Base-by-base conservation (phyloP, 495 filamentous ascomycete genomes). In the Talaromyces adpressus region DNA sequence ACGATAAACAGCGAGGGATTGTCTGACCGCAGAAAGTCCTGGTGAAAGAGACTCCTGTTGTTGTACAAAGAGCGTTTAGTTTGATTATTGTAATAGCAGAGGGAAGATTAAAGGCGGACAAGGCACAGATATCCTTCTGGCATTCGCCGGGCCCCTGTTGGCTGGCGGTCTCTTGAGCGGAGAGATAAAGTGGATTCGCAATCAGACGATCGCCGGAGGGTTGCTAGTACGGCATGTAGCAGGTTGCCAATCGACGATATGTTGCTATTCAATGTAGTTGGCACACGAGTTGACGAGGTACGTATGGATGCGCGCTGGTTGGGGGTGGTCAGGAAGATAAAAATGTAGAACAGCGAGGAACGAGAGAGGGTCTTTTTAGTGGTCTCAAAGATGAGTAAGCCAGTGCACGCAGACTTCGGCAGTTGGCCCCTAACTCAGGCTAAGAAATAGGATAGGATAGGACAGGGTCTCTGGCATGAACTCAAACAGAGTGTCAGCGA, bases 191-290 rank as follows among this genome's bases (percentile, higher is more conserved):
- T 62, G 60, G 60, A 53, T 51, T 62, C 60, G 39, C 23, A 61
- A 62, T 51, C 45, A 51, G 60, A 60, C 41, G 60, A 62, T 62
- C 60, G 60, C 60, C 60, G 60, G 45, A 41, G 34, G 59, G 29
- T 62, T 61, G 58, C 58, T 61, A 23, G 36, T 27, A 61, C 58
- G 58, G 59, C 41, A 61, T 61, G 59, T 27, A 59, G 57, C 30
- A 39, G 20, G 30, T 36, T 27, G 12, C 53, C 53, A 57, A 56
- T 56, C 53, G 53, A 49, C 11, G 45, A 49, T 49, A 49, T 9
- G 45, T 2, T 18, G 41, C n/a, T 49, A 14, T 5, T 41, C 4
- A 16, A 41, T 5, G 14, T 16, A 41, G 4, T 16, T 41, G 36
- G 36, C 36, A 41, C 36, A 41, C 49, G 18, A 23, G 49, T 11